Evolutionary conservation across 106 monocot species (phyloP).

Genomic region (Cymbidium sinense): DNA sequence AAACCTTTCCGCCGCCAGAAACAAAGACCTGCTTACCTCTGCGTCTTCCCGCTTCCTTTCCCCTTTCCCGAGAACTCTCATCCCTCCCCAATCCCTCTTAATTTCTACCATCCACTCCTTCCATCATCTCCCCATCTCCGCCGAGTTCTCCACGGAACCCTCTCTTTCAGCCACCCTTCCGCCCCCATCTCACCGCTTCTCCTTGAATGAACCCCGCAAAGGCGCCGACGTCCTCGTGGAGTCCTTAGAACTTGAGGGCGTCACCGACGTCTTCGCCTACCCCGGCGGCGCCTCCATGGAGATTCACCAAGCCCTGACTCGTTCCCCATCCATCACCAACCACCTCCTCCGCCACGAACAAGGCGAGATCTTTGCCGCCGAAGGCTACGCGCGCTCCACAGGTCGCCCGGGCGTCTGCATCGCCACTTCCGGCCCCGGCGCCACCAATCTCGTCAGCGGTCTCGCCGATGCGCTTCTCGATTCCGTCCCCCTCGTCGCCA

Average conservation of each 20-base stretch:
- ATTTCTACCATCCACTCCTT: neutral
- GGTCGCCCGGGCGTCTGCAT: conserved; percentile 82
- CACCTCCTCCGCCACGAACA: conserved; percentile 92
- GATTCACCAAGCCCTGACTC: conserved; percentile 94
- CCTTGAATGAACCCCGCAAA: conserved; percentile 63
- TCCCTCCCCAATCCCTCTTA: neutral
- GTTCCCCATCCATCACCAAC: conserved; percentile 59
- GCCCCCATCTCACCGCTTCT: conserved; percentile 15
- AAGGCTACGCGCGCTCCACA: conserved; percentile 78
- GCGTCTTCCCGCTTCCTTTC: neutral
- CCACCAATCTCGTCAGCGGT: conserved; percentile 83
- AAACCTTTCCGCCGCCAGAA: neutral
- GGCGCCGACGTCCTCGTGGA: conserved; percentile 89
- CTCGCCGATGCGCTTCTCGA: conserved; percentile 88
- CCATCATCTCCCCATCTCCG: neutral
- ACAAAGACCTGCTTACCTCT: neutral
- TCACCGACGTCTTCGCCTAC: conserved; percentile 80
- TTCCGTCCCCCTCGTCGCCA: conserved; percentile 82
- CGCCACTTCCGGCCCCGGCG: conserved; percentile 92
- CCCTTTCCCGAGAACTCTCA: neutral
- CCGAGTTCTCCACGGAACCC: neutral
- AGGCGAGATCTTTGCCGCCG: conserved; percentile 79
- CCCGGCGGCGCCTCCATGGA: conserved; percentile 94
- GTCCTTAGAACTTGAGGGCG: conserved; percentile 75
- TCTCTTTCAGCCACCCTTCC: neutral